A percentile compares a stretch with the other conserved stretches of the same genome.
phyloP scores from a whole-genome alignment of 805 yeast genomes.

The Wickerhamomyces strasburgensis region DNA sequence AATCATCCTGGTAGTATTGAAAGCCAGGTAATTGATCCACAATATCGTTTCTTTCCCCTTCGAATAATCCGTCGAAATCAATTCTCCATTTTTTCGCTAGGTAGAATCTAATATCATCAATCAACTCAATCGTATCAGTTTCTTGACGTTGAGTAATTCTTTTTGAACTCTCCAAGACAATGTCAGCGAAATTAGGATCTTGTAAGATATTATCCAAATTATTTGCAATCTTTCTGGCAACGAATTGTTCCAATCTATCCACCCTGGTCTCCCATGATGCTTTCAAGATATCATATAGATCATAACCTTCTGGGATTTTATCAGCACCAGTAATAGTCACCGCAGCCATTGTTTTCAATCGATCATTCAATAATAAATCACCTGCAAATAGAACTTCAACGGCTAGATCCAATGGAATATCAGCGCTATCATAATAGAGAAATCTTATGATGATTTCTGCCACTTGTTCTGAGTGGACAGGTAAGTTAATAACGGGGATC shows the following conservation, averaged over 20 bases:
- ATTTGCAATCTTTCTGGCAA: constrained; percentile 53
- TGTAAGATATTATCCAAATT: constrained; percentile 35
- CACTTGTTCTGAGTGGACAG: constrained; percentile 29
- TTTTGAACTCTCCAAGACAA: constrained; percentile 44
- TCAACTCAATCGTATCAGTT: constrained; percentile 73
- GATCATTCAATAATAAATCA: constrained; percentile 52
- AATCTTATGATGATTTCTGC: constrained; percentile 49
- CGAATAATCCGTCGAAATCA: constrained; percentile 30
- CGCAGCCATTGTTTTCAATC: constrained; percentile 62
- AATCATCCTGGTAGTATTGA: constrained; percentile 26
- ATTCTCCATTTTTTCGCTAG: constrained; percentile 30
- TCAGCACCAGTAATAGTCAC: constrained; percentile 31
- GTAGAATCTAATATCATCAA: constrained; percentile 73
- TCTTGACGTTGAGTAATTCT: constrained; percentile 60
- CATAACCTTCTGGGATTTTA: constrained; percentile 26
- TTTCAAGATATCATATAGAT: constrained; percentile 52
- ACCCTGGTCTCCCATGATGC: constrained; percentile 66
- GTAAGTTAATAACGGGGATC: constrained; percentile 30
- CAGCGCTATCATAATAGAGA: constrained; percentile 56
- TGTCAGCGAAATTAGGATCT: constrained; percentile 34
- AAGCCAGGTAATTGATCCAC: constrained; percentile 21
- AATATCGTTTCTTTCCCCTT: constrained; percentile 20
- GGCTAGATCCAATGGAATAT: constrained; percentile 44
- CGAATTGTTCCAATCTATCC: constrained; percentile 59
- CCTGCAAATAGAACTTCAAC: constrained; percentile 55